Evolutionary conservation across 2,329 filamentous ascomycete genomes (phyloP).

Genomic region (Pseudogymnoascus sp.): DNA sequence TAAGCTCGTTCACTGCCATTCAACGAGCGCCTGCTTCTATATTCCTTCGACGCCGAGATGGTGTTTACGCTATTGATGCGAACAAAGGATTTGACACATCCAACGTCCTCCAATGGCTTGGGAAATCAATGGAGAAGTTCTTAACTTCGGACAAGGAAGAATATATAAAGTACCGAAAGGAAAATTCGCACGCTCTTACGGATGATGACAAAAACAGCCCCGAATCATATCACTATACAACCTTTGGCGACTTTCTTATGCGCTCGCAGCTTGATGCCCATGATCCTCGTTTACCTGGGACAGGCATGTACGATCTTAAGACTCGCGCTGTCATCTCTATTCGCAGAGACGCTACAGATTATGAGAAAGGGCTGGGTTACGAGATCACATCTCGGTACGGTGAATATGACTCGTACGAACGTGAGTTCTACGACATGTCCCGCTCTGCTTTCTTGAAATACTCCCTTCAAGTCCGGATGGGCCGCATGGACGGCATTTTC

Average conservation of each 20-base stretch:
- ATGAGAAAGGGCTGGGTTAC: conserved; percentile 72
- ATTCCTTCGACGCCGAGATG: conserved; percentile 70
- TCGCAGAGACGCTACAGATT: conserved; percentile 72
- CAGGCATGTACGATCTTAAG: conserved; percentile 93
- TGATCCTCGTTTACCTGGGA: conserved; percentile 77
- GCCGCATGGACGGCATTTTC: conserved; percentile 97
- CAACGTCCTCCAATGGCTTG: conserved; percentile 84
- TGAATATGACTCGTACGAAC: conserved; percentile 83
- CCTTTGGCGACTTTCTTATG: conserved; percentile 81
- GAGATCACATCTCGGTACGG: conserved; percentile 73
- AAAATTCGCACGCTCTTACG: conserved; percentile 58
- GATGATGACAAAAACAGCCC: conserved; percentile 64
- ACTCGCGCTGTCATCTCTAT: conserved; percentile 87
- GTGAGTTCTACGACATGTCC: conserved; percentile 96
- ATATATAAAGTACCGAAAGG: conserved; percentile 75
- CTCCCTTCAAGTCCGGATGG: conserved; percentile 91
- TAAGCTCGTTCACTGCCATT: conserved; percentile 63
- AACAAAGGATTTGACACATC: conserved; percentile 85
- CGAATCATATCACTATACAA: conserved; percentile 84
- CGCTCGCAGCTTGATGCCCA: conserved; percentile 90
- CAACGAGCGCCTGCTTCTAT: conserved; percentile 68
- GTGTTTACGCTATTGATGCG: conserved; percentile 87
- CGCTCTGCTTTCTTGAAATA: conserved; percentile 93
- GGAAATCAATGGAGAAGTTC: conserved; percentile 94
- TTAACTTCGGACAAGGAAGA: conserved; percentile 75